A percentile compares a stretch with the other conserved stretches of the same genome.
Evolutionary conservation across 345 rosid genomes (phyloP).

Genomic region (Isatis tinctoria): DNA sequence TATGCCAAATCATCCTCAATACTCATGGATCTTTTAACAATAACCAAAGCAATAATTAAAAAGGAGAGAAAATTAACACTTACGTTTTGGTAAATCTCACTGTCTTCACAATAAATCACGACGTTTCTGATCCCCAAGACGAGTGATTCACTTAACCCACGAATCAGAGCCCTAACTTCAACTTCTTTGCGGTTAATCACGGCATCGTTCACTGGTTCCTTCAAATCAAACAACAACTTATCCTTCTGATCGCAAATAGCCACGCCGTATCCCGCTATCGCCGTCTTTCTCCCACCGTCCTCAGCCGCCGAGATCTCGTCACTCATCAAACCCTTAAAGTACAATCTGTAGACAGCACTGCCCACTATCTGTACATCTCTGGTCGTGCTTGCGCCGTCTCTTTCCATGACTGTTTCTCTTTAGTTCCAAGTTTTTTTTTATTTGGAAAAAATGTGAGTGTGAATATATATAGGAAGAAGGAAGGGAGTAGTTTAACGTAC

Average conservation of each 20-base stretch:
- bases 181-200: background rate
- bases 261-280: too few species aligned
- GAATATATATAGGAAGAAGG: too few species aligned
- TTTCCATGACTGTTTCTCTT: background rate
- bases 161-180: constrained; percentile 3
- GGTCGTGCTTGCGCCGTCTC: background rate
- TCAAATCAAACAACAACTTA: background rate
- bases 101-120: background rate
- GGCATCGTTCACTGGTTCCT: background rate
- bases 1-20: too few species aligned
- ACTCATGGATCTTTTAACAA: background rate
- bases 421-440: too few species aligned
- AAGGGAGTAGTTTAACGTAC: too few species aligned
- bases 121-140: background rate
- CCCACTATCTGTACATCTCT: background rate
- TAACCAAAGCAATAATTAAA: background rate
- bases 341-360: background rate
- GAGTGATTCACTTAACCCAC: constrained; percentile 3
- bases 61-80: background rate
- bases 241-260: background rate
- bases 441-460: too few species aligned
- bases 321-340: background rate
- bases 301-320: background rate
- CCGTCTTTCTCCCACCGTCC: background rate
- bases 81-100: background rate